Percentiles rank a stretch among this genome's conserved stretches.
Evolutionary conservation across 2,329 filamentous ascomycete genomes (phyloP).

Genomic region (Immersiporthe knoxdaviesiana): DNA sequence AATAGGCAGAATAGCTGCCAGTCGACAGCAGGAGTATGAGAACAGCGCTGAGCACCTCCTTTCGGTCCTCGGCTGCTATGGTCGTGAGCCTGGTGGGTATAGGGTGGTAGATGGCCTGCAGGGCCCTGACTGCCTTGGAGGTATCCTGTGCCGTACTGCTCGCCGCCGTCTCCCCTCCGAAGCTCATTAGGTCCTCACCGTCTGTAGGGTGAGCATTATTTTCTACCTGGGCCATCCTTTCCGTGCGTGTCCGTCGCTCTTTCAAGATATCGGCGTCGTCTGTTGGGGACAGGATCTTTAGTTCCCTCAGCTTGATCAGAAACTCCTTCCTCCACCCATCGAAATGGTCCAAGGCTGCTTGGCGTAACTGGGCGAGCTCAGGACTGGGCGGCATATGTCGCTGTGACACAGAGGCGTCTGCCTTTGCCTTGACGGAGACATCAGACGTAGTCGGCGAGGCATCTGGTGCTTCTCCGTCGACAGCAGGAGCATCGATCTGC

Average conservation of each 20-base stretch:
- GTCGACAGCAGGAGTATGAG: slow-evolving; percentile 72
- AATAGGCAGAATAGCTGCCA: slow-evolving; percentile 76
- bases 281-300: slow-evolving; percentile 55
- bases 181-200: slow-evolving; percentile 47
- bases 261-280: slow-evolving; percentile 48
- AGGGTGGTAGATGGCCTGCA: slow-evolving; percentile 58
- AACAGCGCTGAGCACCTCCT: slow-evolving; percentile 69
- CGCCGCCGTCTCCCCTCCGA: slow-evolving; percentile 36
- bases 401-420: slow-evolving; percentile 22
- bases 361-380: slow-evolving; percentile 44
- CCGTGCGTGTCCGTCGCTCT: slow-evolving; percentile 50
- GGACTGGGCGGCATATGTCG: slow-evolving; percentile 33
- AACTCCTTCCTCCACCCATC: slow-evolving; percentile 78
- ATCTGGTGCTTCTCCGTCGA: neutral
- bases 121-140: slow-evolving; percentile 45
- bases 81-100: slow-evolving; percentile 58
- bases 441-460: slow-evolving; percentile 34
- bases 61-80: slow-evolving; percentile 60
- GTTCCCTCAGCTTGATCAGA: slow-evolving; percentile 70
- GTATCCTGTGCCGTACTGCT: slow-evolving; percentile 35
- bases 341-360: slow-evolving; percentile 68
- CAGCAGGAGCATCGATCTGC: neutral
- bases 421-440: slow-evolving; percentile 13
- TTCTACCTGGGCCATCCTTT: slow-evolving; percentile 45
- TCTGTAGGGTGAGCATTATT: slow-evolving; percentile 41